Base-by-base conservation (phyloP, 352 stramenopile species). In the Blastocystis hominis region DNA sequence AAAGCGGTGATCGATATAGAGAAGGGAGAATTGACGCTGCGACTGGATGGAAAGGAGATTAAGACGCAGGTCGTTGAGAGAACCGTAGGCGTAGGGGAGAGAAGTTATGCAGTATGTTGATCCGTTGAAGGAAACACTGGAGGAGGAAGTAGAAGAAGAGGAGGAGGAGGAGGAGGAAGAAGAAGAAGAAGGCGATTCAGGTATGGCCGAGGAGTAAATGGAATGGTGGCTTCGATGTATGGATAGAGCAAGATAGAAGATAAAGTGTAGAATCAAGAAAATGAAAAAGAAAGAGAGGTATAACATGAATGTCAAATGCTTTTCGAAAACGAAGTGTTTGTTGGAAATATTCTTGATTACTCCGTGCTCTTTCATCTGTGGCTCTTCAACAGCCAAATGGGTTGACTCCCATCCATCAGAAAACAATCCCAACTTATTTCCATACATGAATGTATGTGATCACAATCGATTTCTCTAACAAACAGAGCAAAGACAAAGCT, bases 1-100 rank as follows among this genome's bases (percentile, higher is more conserved):
- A 84, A 84, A 53, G 72, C 24, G 24, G 72, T 84, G 72, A 84
- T 84, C 34, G 72, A 84, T 34, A 42, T 84, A 2, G 38, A n/a
- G n/a, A 53, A 47, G 4, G 72, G 46, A 36, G 40, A 38, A 9
- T 34, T 84, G 34, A 84, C 72, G 15, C 53, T 84, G 34, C 50
- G 68, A 30, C 66, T 84, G 5, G 62, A 84, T 46, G 50, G 56
- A 30, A 64, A 84, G 40, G 68, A 84, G 72, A 40, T 84, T 13
- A 47, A 36, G n/a, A 61, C 72, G 72, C 66, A 68, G 36, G 38
- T 84, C 50, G 54, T 46, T 20, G 72, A 84, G 55, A 47, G 20
- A 7, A 17, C 50, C 7, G 72, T 84, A 40, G 47, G 56, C 5
- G 1, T 53, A 1, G 0, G 3, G 50, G 30, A 30, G 1, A 9